These are phyloP conservation scores for Posidonia oceanica DNA, from an alignment of 116 monocot genomes.

Conservation along the genomic window DNA sequence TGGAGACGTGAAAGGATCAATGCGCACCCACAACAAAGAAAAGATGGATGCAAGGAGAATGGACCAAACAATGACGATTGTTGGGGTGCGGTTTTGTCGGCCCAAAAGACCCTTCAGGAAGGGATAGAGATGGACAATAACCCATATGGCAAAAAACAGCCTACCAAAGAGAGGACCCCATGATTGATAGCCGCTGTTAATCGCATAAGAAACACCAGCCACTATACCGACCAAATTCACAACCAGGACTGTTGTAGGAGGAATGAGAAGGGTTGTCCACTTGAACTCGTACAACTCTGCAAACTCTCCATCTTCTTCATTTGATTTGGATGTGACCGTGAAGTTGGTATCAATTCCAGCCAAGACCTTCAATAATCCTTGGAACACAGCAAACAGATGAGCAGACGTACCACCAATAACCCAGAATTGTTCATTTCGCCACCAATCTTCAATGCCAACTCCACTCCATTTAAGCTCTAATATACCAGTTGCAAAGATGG, in stretches of 20 bases:
- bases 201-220: constrained; percentile 55
- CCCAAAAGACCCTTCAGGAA: constrained; percentile 76
- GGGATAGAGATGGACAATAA: constrained; percentile 69
- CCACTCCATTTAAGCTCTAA: constrained; percentile 70
- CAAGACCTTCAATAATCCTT: constrained; percentile 58
- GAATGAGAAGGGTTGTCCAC: constrained; percentile 63
- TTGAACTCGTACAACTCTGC: constrained; percentile 63
- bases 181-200: constrained; percentile 63
- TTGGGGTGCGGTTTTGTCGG: constrained; percentile 45
- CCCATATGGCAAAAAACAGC: constrained; percentile 64
- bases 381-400: constrained; percentile 76
- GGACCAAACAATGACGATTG: constrained; percentile 70
- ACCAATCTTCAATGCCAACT: constrained; percentile 70
- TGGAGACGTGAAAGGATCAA: constrained; percentile 47
- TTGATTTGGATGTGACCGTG: constrained; percentile 68
- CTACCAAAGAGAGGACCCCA: constrained; percentile 69
- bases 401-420: constrained; percentile 69
- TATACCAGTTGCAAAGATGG: constrained; percentile 57
- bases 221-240: constrained; percentile 60
- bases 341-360: constrained; percentile 72
- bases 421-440: constrained; percentile 80
- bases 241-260: constrained; percentile 52
- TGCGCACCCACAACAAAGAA: constrained; percentile 59
- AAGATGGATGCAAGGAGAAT: constrained; percentile 71
- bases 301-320: constrained; percentile 60